Evolutionary conservation across 2,329 filamentous ascomycete genomes (phyloP), one percentile per base, ranked within the genome.

Genomic region (Epichloe aotearoae): DNA sequence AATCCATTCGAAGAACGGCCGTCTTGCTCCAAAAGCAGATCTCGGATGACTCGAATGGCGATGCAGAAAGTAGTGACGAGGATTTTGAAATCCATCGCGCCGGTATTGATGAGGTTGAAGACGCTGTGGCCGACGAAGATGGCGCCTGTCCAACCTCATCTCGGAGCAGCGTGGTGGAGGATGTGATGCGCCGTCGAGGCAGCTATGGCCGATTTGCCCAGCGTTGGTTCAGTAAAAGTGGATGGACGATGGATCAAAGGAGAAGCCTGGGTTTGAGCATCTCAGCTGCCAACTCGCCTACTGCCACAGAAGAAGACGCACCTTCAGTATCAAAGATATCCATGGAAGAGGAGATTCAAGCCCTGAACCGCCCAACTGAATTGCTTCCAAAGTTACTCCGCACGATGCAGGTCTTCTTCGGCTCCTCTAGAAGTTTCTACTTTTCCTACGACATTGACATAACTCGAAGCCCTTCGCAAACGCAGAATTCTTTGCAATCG

Each of bases 371-470:
- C 11, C 65, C 67, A 15, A 66, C 70, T 6, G 59, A 76, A 4
- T 68, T 97, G 34, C 72, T 95, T 11, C 91, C 91, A 1, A 95
- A 95, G 61, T 73, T 97, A 39, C 67, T 98, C 41, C 79, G 85
- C 40, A 94, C 87, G 34, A 83, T 88, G 2, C 87, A 87, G 61
- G 79, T 97, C 50, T 79, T 95, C 53, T 91, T 96, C 62, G 83
- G 86, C 1, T 77, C 82, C 4, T 89, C 85, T 0, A 77, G 78
- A 55, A 96, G 88, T 64, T 97, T 96, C 66, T 97, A 85, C 71
- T 98, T 91, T 65, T 90, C 90, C 0, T 96, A 98, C 64, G 93
- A 98, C 56, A 78, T 91, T 63, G 90, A 98, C 63, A 79, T 98
- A 47, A 97, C 93, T 1, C 79, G 84, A 51, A 82, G 77, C 55